These are phyloP conservation scores for Mycena albidolilacea DNA, from an alignment of 768 basidiomycete species.

Conservation along the genomic window DNA sequence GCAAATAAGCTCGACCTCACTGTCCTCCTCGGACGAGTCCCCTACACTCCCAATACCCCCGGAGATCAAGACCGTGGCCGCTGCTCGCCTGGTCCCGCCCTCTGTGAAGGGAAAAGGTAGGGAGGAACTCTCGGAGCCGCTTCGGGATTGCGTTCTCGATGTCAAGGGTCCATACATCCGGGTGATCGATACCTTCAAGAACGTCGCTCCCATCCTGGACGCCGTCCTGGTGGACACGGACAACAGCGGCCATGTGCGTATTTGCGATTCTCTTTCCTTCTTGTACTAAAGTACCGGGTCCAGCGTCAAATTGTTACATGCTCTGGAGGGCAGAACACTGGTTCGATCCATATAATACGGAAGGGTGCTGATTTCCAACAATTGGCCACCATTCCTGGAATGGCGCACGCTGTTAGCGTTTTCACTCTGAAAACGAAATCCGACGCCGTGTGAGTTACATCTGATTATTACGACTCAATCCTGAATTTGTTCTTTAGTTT, in stretches of 20 bases:
- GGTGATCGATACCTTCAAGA: constrained; percentile 76
- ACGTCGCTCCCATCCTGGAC: constrained; percentile 89
- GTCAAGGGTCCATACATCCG: constrained; percentile 71
- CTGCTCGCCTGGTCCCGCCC: constrained; percentile 49
- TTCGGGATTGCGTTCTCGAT: constrained; percentile 64
- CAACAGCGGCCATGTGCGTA: constrained; percentile 75
- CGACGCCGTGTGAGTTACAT: constrained; percentile 62
- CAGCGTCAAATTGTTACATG: constrained; percentile 90
- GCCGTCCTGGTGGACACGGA: constrained; percentile 83
- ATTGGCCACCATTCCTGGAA: constrained; percentile 68
- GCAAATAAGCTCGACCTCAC: constrained; percentile 65
- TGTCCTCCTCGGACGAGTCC: constrained; percentile 51
- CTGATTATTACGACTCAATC: constrained; percentile 9
- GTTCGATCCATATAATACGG: constrained; percentile 82
- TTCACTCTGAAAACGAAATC: constrained; percentile 72
- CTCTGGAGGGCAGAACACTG: constrained; percentile 84
- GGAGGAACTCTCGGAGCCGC: constrained; percentile 45
- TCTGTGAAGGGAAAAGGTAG: constrained; percentile 57
- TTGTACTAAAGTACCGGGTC: background rate
- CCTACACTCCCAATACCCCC: constrained; percentile 68
- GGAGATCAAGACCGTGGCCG: constrained; percentile 60
- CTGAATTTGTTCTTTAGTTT: constrained; percentile 51
- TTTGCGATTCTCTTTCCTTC: background rate
- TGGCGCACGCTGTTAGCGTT: constrained; percentile 69
- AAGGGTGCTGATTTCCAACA: constrained; percentile 88